These are phyloP conservation scores for Cyclotella atomus DNA, from an alignment of 108 stramenopile species.

Conservation along the genomic window DNA sequence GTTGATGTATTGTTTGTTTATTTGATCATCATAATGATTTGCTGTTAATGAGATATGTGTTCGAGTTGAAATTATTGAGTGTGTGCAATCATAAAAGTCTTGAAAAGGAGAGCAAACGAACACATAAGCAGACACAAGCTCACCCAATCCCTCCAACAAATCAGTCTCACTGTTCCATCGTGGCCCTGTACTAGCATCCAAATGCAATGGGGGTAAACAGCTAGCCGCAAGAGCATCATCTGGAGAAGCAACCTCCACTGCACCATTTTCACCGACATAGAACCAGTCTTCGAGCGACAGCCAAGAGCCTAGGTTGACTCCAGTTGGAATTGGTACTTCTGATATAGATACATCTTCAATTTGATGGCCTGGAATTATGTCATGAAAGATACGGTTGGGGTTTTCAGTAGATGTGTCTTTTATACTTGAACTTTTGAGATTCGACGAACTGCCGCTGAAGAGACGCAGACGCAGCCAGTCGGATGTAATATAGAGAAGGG, in stretches of 20 bases:
- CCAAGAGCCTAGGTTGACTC: slow-evolving; percentile 81
- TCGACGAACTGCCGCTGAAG: background rate
- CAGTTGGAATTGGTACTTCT: slow-evolving; percentile 51
- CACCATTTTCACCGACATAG: slow-evolving; percentile 63
- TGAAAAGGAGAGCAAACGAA: background rate
- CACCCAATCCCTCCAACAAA: slow-evolving; percentile 50
- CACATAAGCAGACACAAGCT: background rate
- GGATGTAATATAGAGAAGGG: background rate
- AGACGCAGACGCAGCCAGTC: slow-evolving; percentile 11
- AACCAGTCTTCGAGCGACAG: slow-evolving; percentile 86
- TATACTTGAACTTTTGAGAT: background rate
- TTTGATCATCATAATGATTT: slow-evolving; percentile 24
- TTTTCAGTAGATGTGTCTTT: too few relatives aligned
- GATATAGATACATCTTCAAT: background rate
- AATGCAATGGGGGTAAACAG: slow-evolving; percentile 74
- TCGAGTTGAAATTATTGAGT: background rate
- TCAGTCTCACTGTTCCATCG: slow-evolving; percentile 81
- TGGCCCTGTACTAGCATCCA: slow-evolving; percentile 59
- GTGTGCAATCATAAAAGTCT: too few relatives aligned
- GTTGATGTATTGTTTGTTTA: slow-evolving; percentile 25
- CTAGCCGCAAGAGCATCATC: slow-evolving; percentile 51
- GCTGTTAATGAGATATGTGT: background rate
- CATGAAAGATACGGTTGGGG: background rate
- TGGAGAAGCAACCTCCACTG: slow-evolving; percentile 75
- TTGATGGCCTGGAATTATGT: too few relatives aligned